Percentiles rank a stretch among this genome's conserved stretches.
phyloP scores from a whole-genome alignment of 345 rosid species.

The Bruguiera gymnorhiza region DNA sequence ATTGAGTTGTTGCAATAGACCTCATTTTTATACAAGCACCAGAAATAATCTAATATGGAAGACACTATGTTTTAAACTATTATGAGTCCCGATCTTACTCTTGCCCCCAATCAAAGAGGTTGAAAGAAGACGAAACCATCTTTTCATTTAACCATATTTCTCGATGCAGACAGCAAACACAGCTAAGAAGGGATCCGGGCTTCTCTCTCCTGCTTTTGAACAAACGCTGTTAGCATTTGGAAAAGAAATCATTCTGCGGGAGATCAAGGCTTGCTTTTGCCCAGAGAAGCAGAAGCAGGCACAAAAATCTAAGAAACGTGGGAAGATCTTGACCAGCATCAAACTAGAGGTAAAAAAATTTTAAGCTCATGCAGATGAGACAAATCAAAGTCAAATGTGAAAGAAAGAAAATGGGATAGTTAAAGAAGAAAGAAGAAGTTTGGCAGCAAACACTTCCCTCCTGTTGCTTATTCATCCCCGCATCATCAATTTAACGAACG shows the following conservation, averaged over 20 bases:
- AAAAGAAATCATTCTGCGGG: not conserved
- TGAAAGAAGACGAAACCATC: not conserved
- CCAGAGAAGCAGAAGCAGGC: slow-evolving; percentile 1
- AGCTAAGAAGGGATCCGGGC: slow-evolving; percentile 10
- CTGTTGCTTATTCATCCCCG: not conserved
- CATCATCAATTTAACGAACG: not conserved
- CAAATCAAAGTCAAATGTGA: not conserved
- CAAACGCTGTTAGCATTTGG: not conserved
- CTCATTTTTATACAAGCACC: not conserved
- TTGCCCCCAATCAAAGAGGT: not conserved
- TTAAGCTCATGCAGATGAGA: not conserved
- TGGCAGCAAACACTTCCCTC: not conserved
- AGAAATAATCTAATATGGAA: not conserved
- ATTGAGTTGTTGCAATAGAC: not conserved
- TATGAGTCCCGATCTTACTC: not conserved
- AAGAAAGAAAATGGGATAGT: not conserved
- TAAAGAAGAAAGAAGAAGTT: not conserved
- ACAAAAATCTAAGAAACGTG: slow-evolving; percentile 2
- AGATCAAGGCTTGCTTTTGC: not conserved
- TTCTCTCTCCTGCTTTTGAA: slow-evolving; percentile 33
- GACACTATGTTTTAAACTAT: not conserved
- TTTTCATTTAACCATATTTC: not conserved
- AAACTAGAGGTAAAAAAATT: too few species aligned
- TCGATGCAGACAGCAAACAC: slow-evolving; percentile 25
- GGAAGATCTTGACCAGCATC: not conserved